Conservation (phyloP, 106 monocot genomes). For the Acorus calamus region DNA sequence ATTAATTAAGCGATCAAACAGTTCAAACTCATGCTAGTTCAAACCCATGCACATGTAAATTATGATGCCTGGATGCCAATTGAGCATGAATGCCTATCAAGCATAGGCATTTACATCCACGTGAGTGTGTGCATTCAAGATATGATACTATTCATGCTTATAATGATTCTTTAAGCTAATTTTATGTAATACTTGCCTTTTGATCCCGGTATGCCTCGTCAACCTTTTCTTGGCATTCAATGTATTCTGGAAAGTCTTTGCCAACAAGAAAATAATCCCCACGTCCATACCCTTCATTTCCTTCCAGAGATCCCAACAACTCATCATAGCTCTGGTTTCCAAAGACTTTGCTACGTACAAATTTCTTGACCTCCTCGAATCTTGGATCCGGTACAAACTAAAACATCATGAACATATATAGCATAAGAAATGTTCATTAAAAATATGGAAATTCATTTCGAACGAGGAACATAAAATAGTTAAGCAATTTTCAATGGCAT, state of each 20-base stretch:
- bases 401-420: no score
- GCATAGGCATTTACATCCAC: background rate
- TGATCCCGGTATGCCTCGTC: constrained; percentile 80
- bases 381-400: constrained; percentile 91
- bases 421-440: no score
- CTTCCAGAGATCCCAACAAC: constrained; percentile 87
- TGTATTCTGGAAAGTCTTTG: constrained; percentile 95
- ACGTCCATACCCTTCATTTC: constrained; percentile 89
- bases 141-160: background rate
- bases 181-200: constrained; percentile 44
- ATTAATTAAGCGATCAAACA: no score
- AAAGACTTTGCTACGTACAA: constrained; percentile 76
- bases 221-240: constrained; percentile 83
- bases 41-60: no score
- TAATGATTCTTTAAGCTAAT: background rate
- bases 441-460: no score
- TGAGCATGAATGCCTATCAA: no score
- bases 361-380: constrained; percentile 92
- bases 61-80: no score
- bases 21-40: no score
- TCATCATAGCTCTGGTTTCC: constrained; percentile 60
- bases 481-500: no score
- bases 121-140: background rate
- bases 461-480: background rate
- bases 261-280: constrained; percentile 99